A percentile compares a stretch with the other conserved stretches of the same genome.
phyloP scores from a whole-genome alignment of 169 alveolate genomes.

The Cryptosporidium tyzzeri region DNA sequence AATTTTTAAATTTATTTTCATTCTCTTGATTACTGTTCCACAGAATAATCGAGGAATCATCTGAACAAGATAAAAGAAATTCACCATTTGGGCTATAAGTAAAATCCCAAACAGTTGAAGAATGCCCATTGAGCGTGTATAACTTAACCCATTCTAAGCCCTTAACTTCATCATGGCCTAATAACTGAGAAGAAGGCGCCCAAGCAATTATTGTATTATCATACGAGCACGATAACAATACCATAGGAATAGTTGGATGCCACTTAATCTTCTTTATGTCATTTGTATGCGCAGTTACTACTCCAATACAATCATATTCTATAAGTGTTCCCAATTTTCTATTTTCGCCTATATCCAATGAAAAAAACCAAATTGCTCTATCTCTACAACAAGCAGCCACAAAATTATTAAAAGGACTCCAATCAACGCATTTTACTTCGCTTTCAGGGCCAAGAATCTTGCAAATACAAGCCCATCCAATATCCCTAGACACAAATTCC shows the following conservation, averaged over 20 bases:
- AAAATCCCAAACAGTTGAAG: constrained; percentile 75
- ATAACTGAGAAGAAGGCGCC: constrained; percentile 42
- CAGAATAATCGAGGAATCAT: constrained; percentile 44
- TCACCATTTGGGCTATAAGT: constrained; percentile 46
- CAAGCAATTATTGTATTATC: constrained; percentile 84
- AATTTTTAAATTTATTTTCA: background rate
- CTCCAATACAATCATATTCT: constrained; percentile 85
- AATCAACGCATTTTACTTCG: constrained; percentile 89
- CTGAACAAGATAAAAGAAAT: constrained; percentile 49
- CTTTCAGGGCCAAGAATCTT: constrained; percentile 88
- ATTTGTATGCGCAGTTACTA: constrained; percentile 86
- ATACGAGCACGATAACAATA: constrained; percentile 85
- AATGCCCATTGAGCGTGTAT: constrained; percentile 55
- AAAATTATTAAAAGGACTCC: constrained; percentile 85
- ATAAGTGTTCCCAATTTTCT: constrained; percentile 40
- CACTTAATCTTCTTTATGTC: constrained; percentile 89
- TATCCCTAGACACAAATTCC: constrained; percentile 79
- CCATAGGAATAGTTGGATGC: constrained; percentile 80
- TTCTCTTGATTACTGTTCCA: constrained; percentile 11
- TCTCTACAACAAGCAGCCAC: constrained; percentile 91
- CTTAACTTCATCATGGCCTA: background rate
- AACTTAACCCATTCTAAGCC: constrained; percentile 46
- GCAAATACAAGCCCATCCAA: constrained; percentile 82
- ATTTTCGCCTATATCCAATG: constrained; percentile 78
- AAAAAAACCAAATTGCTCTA: constrained; percentile 92